Evolutionary conservation across 2,329 filamentous ascomycete species (phyloP).

Genomic region (Pseudogymnoascus sp.): DNA sequence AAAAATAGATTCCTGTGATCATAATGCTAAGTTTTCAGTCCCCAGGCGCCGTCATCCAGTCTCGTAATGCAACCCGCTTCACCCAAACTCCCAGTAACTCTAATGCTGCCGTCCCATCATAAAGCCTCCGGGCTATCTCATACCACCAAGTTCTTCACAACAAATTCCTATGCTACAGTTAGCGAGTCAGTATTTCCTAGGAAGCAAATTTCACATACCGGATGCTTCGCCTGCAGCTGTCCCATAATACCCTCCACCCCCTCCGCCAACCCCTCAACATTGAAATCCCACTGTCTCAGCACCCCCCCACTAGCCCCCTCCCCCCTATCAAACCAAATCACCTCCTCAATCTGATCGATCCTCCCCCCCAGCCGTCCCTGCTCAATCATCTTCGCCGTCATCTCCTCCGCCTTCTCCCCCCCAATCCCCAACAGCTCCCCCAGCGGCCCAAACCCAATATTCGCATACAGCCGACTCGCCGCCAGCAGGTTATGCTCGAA

Average conservation of each 20-base stretch:
- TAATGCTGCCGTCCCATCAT: background rate
- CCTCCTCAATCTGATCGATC: conserved; percentile 86
- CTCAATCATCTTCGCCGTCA: conserved; percentile 92
- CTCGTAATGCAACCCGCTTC: background rate
- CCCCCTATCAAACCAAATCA: conserved; percentile 80
- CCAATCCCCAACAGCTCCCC: conserved; percentile 71
- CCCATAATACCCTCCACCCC: conserved; percentile 84
- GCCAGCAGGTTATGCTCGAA: conserved; percentile 93
- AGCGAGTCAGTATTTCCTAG: conserved; percentile 12
- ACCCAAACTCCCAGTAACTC: background rate
- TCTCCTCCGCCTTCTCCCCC: conserved; percentile 76
- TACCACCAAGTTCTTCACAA: conserved; percentile 44
- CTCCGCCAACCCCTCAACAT: conserved; percentile 78
- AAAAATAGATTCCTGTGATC: background rate
- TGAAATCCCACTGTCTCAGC: conserved; percentile 79
- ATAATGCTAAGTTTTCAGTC: background rate
- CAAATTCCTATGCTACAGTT: conserved; percentile 40
- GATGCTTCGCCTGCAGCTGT: conserved; percentile 71
- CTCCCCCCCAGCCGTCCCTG: conserved; percentile 78
- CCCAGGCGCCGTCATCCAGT: background rate
- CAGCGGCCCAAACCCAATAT: conserved; percentile 68
- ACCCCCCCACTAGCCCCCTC: conserved; percentile 57
- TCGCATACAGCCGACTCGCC: conserved; percentile 69
- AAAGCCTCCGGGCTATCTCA: conserved; percentile 17
- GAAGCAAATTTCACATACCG: conserved; percentile 41